Evolutionary conservation across 495 filamentous ascomycete species (phyloP).

Genomic region (Niebla homalea): DNA sequence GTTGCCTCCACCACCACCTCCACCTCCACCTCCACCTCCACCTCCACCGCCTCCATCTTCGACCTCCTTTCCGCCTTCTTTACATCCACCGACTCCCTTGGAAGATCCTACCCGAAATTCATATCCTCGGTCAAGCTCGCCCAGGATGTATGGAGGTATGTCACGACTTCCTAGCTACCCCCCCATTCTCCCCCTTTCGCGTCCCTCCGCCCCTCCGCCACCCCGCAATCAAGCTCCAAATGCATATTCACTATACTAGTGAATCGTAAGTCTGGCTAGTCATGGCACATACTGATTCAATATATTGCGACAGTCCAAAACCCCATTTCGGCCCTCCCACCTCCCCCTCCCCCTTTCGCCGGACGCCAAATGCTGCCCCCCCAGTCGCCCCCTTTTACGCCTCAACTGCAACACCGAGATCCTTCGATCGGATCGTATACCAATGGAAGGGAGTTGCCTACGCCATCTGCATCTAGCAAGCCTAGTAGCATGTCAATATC

Average conservation of each 20-base stretch:
- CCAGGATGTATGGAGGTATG: slow-evolving; percentile 16
- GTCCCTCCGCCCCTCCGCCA: not conserved
- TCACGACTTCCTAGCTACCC: not conserved
- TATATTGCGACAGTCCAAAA: not conserved
- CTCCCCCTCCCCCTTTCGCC: slow-evolving; percentile 34
- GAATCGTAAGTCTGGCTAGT: too few relatives aligned
- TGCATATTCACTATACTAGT: not conserved
- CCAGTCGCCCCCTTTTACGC: slow-evolving; percentile 39
- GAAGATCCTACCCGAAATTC: slow-evolving; percentile 1
- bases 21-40: too few relatives aligned
- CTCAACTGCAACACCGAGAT: slow-evolving; percentile 20
- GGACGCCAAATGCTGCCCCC: slow-evolving; percentile 47
- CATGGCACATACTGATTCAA: not conserved
- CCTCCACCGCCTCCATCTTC: not conserved
- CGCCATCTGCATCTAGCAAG: slow-evolving; percentile 34
- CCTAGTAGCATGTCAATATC: slow-evolving; percentile 92
- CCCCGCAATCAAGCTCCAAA: not conserved
- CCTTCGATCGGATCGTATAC: slow-evolving; percentile 33
- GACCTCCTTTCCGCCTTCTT: slow-evolving; percentile 2
- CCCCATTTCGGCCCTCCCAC: slow-evolving; percentile 3
- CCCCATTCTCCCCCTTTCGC: not conserved
- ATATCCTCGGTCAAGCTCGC: slow-evolving; percentile 6
- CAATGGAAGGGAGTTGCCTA: slow-evolving; percentile 37
- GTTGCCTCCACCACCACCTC: slow-evolving; percentile 9
- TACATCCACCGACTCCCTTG: slow-evolving; percentile 2